These are phyloP conservation scores for Trichosanthes truncata DNA, from an alignment of 306 rosid species.

Conservation along the genomic window DNA sequence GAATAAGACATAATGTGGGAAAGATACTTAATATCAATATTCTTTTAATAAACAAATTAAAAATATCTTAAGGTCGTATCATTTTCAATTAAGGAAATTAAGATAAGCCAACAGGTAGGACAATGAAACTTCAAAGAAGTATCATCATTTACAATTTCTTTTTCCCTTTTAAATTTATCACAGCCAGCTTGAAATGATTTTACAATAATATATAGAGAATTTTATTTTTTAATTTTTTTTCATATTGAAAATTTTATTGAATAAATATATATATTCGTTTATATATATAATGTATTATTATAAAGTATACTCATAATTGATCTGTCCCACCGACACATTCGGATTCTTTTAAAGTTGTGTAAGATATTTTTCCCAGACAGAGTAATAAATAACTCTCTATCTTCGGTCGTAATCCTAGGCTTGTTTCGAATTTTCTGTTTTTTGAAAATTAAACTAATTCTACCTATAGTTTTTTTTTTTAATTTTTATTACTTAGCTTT, in stretches of 20 bases:
- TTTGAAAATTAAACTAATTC: too few species aligned
- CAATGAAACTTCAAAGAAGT: not conserved
- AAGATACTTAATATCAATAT: not conserved
- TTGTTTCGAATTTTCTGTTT: too few species aligned
- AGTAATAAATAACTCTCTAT: not conserved
- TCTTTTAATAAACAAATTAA: not conserved
- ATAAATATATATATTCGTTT: too few species aligned
- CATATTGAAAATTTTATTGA: too few species aligned
- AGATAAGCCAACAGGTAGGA: not conserved
- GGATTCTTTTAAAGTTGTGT: not conserved
- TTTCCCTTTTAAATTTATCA: not conserved
- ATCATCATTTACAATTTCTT: not conserved
- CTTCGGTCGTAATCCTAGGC: too few species aligned
- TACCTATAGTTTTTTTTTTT: too few species aligned
- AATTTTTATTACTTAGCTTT: too few species aligned
- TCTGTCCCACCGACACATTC: slow-evolving; percentile 1
- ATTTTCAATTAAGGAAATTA: not conserved
- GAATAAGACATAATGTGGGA: not conserved
- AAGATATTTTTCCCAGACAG: not conserved
- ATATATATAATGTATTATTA: too few species aligned
- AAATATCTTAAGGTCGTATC: not conserved
- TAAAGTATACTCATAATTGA: not conserved
- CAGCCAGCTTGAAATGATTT: not conserved
- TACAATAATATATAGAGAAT: not conserved
- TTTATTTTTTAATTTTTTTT: too few species aligned